Conservation (phyloP, 805 yeast species). For the Debaryomyces castellii region DNA sequence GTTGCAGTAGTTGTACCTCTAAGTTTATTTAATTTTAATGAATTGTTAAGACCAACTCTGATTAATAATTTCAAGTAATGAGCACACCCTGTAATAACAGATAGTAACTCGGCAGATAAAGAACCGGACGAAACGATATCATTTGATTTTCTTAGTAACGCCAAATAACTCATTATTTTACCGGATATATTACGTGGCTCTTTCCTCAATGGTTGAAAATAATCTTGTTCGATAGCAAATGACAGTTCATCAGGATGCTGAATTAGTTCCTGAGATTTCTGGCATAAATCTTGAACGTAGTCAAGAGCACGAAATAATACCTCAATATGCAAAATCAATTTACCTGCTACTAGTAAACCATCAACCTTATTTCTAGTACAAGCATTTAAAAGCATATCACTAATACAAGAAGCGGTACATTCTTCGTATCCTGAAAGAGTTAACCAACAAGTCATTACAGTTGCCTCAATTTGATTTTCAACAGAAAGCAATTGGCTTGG, state of each 20-base stretch:
- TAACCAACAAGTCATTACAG: slow-evolving; percentile 74
- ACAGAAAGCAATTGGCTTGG: slow-evolving; percentile 51
- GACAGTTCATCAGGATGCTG: slow-evolving; percentile 5
- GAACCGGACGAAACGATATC: slow-evolving; percentile 37
- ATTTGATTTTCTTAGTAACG: slow-evolving; percentile 67
- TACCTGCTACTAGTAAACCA: slow-evolving; percentile 71
- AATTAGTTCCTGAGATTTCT: slow-evolving; percentile 1
- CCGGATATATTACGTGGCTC: slow-evolving; percentile 89
- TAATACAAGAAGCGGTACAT: slow-evolving; percentile 81
- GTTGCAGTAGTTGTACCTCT: slow-evolving; percentile 60
- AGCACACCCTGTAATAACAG: slow-evolving; percentile 86
- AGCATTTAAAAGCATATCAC: slow-evolving; percentile 86
- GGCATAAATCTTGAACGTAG: slow-evolving; percentile 30
- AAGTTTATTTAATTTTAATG: slow-evolving; percentile 64
- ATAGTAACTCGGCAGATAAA: slow-evolving; percentile 65
- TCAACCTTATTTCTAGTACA: slow-evolving; percentile 66
- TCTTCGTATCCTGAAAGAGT: slow-evolving; percentile 88
- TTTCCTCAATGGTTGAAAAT: slow-evolving; percentile 40
- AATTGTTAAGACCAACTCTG: slow-evolving; percentile 73
- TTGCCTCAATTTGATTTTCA: slow-evolving; percentile 63
- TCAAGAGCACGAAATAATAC: slow-evolving; percentile 78
- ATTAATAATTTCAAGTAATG: slow-evolving; percentile 87
- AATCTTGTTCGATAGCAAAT: slow-evolving; percentile 18
- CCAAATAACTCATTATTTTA: slow-evolving; percentile 84
- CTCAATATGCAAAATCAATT: slow-evolving; percentile 70